These are phyloP conservation scores for Fusarium mexicanum DNA, from an alignment of 2,329 filamentous ascomycete genomes.

Conservation along the genomic window DNA sequence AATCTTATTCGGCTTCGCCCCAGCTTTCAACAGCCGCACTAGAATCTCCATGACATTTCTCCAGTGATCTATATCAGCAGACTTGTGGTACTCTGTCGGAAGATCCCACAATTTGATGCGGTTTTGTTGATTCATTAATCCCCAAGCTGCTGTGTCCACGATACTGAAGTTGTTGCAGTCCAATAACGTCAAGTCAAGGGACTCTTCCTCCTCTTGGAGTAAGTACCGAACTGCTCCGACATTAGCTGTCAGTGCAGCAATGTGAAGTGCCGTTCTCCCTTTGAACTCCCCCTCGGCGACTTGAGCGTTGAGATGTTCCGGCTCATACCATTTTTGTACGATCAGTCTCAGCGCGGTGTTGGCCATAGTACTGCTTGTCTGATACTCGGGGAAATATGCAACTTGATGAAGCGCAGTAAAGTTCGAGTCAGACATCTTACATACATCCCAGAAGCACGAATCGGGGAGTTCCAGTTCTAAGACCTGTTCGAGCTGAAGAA, in stretches of 20 bases:
- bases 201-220: not conserved
- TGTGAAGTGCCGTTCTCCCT: not conserved
- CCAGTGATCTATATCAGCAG: not conserved
- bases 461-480: not conserved
- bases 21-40: not conserved
- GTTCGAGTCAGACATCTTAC: not conserved
- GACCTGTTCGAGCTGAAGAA: not conserved
- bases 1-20: not conserved
- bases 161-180: not conserved
- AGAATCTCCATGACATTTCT: not conserved
- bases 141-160: not conserved
- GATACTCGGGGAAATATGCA: not conserved
- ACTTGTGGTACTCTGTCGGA: not conserved
- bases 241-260: not conserved
- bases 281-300: accelerated
- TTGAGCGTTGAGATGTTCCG: not conserved
- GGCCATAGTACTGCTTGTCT: not conserved
- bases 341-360: not conserved
- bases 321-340: not conserved
- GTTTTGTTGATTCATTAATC: not conserved
- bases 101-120: not conserved
- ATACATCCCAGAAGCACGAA: not conserved
- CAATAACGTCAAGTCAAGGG: accelerated
- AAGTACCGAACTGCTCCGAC: not conserved
- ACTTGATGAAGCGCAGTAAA: not conserved